Percentiles rank a stretch among this genome's conserved stretches.
Evolutionary conservation across 371 early-diverging fungal species (phyloP).

Genomic region (Zychaea mexicana): DNA sequence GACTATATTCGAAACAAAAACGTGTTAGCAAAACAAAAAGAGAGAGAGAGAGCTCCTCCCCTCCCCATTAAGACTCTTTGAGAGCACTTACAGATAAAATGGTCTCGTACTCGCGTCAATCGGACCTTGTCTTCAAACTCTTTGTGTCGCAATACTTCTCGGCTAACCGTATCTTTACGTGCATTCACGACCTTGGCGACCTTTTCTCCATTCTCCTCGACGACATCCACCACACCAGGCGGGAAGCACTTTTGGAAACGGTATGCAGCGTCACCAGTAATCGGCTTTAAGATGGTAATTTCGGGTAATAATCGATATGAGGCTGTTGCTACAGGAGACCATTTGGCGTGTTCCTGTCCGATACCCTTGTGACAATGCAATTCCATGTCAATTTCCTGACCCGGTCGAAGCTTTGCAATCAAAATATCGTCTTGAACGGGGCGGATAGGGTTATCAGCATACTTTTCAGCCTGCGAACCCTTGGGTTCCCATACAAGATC

Average conservation of each 20-base stretch:
- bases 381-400: conserved; percentile 88
- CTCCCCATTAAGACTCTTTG: background rate
- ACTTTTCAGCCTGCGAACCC: conserved; percentile 83
- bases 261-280: conserved; percentile 85
- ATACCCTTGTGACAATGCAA: conserved; percentile 93
- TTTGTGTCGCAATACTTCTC: conserved; percentile 94
- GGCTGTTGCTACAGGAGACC: conserved; percentile 98
- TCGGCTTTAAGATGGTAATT: conserved; percentile 85
- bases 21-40: no score
- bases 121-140: conserved; percentile 94
- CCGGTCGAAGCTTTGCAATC: conserved; percentile 94
- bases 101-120: conserved; percentile 89
- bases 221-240: conserved; percentile 87
- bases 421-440: conserved; percentile 90
- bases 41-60: no score
- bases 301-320: conserved; percentile 96
- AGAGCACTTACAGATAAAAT: conserved; percentile 94
- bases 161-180: conserved; percentile 94
- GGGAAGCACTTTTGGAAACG: conserved; percentile 93
- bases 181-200: conserved; percentile 89
- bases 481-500: conserved; percentile 88
- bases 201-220: conserved; percentile 61
- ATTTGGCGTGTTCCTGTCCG: conserved; percentile 98
- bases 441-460: conserved; percentile 66
- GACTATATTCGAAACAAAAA: conserved; percentile 58